Conservation (phyloP, 345 rosid genomes). For the Sapria himalayana region DNA sequence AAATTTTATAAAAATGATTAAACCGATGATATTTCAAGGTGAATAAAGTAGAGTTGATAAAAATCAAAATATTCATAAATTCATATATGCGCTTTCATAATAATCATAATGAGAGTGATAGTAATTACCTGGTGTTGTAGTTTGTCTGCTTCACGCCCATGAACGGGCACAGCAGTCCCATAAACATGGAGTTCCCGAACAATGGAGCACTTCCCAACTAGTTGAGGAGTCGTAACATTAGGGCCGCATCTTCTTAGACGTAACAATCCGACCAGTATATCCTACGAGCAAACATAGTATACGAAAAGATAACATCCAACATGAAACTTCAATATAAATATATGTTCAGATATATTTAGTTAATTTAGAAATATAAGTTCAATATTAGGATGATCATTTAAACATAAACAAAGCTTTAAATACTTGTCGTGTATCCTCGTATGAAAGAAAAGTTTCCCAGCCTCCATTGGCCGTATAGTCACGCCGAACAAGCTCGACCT, state of each 20-base stretch:
- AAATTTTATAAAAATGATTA: not conserved
- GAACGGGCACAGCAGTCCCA: conserved; percentile 99
- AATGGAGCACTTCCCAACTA: conserved; percentile 69
- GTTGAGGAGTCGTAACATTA: conserved; percentile 83
- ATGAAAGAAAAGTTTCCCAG: conserved; percentile 96
- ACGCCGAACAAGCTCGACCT: conserved; percentile 96
- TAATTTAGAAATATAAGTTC: too few relatives aligned
- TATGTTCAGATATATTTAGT: too few relatives aligned
- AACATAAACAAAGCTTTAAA: too few relatives aligned
- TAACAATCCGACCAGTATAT: conserved; percentile 85
- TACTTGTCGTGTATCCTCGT: conserved; percentile 95
- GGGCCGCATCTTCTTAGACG: conserved; percentile 74
- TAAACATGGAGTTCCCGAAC: conserved; percentile 99
- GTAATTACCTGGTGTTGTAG: conserved; percentile 82
- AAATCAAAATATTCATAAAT: not conserved
- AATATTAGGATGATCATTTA: too few relatives aligned
- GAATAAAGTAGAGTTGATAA: not conserved
- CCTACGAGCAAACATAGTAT: conserved; percentile 26
- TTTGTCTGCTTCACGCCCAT: conserved; percentile 86
- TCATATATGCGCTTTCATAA: not conserved
- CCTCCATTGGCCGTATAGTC: conserved; percentile 97
- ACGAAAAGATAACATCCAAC: not conserved
- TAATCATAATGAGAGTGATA: not conserved
- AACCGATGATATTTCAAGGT: not conserved
- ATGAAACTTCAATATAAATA: too few relatives aligned